Evolutionary conservation across 257 asterid genomes (phyloP).

Genomic region (Dorcoceras hygrometricum): DNA sequence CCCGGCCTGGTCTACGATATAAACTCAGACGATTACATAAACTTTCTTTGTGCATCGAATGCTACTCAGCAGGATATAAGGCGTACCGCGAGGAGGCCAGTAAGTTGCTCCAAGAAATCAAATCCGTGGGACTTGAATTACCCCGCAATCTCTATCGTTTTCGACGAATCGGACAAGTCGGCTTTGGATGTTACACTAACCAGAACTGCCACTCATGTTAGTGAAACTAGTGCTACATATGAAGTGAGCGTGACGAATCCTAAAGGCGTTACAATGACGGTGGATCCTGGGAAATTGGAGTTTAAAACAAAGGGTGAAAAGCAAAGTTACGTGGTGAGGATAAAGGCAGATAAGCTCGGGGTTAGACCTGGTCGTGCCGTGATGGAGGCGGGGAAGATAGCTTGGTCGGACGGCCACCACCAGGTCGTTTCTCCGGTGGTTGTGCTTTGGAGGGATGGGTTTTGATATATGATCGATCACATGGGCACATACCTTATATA

Average conservation of each 20-base stretch:
- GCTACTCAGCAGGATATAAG: conserved; percentile 38
- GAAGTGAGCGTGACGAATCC: conserved; percentile 37
- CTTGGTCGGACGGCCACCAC: conserved; percentile 62
- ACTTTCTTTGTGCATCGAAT: conserved; percentile 67
- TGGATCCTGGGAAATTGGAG: conserved; percentile 46
- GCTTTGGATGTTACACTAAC: conserved; percentile 26
- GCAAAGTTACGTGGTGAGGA: conserved; percentile 39
- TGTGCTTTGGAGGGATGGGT: conserved; percentile 55
- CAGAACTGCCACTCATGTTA: conserved; percentile 61
- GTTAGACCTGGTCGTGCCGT: conserved; percentile 40
- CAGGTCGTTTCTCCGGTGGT: conserved; percentile 64
- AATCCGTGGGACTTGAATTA: conserved; percentile 77
- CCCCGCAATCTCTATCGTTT: conserved; percentile 58
- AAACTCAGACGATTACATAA: conserved; percentile 40
- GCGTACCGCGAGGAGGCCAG: conserved; percentile 35
- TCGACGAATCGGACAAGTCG: conserved; percentile 28
- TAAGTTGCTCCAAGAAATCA: conserved; percentile 33
- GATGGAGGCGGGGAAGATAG: conserved; percentile 56
- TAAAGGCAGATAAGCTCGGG: conserved; percentile 42
- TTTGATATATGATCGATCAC: conserved; percentile 18
- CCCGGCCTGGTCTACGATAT: conserved; percentile 83
- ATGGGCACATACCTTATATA: no score
- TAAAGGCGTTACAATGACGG: conserved; percentile 36
- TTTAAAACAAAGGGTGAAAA: conserved; percentile 47
- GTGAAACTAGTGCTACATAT: conserved; percentile 35